Evolutionary conservation across 106 monocot genomes (phyloP), one percentile per base, ranked within the genome.

Genomic region (Gastrodia elata): DNA sequence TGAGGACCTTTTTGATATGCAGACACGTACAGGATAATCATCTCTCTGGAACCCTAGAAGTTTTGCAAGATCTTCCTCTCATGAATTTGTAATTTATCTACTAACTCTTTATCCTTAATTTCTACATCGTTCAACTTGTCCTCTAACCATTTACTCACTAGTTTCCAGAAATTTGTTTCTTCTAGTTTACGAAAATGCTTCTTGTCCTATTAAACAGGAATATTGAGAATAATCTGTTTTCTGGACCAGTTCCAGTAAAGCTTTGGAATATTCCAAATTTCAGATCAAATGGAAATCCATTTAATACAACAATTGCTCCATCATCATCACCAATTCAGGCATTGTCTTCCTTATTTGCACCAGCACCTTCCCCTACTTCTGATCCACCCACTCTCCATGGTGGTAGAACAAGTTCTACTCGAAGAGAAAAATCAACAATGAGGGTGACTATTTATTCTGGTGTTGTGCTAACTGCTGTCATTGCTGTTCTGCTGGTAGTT

Each of bases 281-380:
- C 64, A 98, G 97, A 71, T 83, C 74, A 59, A 88, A 88, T 78
- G 97, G 97, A n/a, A 98, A 98, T 75, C 86, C 86, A 43, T 91
- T 98, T 39, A 98, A 93, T 73, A 80, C 80, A 15, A 84, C 79
- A 5, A 68, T 81, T 56, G 79, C 81, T 81, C 92, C 96, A 37
- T 73, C 85, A 26, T 7, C 86, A 3, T 9, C 42, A 34, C 38
- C 73, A 15, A 33, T 79, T 71, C 71, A 28, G 71, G 55, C 24
- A 35, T 42, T 36, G 18, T n/a, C 67, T 67, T 38, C 67, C 67
- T 36, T 38, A 38, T 18, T 67, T 67, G 67, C 74, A 70, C 52
- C 68, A 5, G 42, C 55, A 36, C 68, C 70, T 55, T 70, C 59
- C 39, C 74, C 80, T 75, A 25, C 38, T 74, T 74, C 71, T 65